Percentiles rank a stretch among this genome's conserved stretches.
These are phyloP conservation scores for Symmetrospora coprosmae DNA, from an alignment of 768 basidiomycete genomes.

Conservation along the genomic window DNA sequence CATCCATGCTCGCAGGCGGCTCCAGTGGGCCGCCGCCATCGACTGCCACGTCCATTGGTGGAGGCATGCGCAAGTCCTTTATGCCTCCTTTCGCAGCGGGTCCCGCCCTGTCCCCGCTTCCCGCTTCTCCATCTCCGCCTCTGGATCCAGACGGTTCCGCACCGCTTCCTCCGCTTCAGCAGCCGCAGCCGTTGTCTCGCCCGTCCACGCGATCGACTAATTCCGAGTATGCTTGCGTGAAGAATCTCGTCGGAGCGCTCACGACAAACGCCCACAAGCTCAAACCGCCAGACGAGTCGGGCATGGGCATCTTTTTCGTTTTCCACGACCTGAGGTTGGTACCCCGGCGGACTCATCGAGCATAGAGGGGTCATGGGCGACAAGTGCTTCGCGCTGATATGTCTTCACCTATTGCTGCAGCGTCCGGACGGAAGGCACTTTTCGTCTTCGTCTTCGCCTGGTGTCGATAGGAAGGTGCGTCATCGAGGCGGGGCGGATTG, in stretches of 20 bases:
- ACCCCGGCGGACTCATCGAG: too few relatives aligned
- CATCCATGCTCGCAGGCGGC: too few relatives aligned
- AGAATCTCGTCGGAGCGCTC: slow-evolving; percentile 76
- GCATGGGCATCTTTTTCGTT: slow-evolving; percentile 80
- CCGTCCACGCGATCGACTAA: slow-evolving; percentile 48
- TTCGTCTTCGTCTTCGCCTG: slow-evolving; percentile 69
- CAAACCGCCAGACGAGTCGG: slow-evolving; percentile 60
- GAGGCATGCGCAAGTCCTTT: too few relatives aligned
- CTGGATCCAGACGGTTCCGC: too few relatives aligned
- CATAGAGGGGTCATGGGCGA: too few relatives aligned
- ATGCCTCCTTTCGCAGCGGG: too few relatives aligned
- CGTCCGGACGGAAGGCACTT: slow-evolving; percentile 81
- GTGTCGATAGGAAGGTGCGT: slow-evolving; percentile 86
- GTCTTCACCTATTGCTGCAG: too few relatives aligned
- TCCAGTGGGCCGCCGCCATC: too few relatives aligned
- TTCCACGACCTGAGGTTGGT: slow-evolving; percentile 60
- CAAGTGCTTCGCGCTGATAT: too few relatives aligned
- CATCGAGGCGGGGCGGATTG: not conserved
- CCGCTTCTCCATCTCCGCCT: too few relatives aligned
- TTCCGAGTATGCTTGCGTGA: not conserved
- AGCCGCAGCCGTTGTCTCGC: slow-evolving; percentile 33
- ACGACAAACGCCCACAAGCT: slow-evolving; percentile 73
- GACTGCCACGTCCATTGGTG: too few relatives aligned
- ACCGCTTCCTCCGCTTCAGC: slow-evolving; percentile 39
- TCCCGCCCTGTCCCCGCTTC: too few relatives aligned